phyloP scores from a whole-genome alignment of 768 basidiomycete species.

The Pulveroboletus ravenelii region DNA sequence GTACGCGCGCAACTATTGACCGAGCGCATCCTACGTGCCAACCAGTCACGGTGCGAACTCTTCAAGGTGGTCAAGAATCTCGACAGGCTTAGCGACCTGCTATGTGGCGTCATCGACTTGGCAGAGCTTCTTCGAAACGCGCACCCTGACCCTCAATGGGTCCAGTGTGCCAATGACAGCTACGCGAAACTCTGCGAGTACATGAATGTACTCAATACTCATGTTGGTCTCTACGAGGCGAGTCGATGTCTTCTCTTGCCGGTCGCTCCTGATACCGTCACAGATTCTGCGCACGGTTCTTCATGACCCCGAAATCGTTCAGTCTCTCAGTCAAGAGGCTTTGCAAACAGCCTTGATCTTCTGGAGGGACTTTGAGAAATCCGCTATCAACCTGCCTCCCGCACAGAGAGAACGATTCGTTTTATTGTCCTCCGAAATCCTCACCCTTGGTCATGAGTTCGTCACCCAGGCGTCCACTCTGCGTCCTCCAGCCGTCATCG shows the following conservation, averaged over 20 bases:
- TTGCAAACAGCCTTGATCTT: conserved; percentile 87
- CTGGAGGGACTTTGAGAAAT: conserved; percentile 96
- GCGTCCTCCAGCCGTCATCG: conserved; percentile 63
- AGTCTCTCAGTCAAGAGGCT: conserved; percentile 69
- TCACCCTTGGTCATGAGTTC: conserved; percentile 84
- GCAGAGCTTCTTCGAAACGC: conserved; percentile 91
- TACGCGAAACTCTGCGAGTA: conserved; percentile 93
- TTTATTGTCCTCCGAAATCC: conserved; percentile 82
- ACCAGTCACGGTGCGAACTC: conserved; percentile 69
- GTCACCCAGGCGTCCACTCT: conserved; percentile 60
- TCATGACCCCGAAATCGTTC: conserved; percentile 60
- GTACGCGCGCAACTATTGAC: conserved; percentile 79
- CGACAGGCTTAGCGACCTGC: conserved; percentile 91
- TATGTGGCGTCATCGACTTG: conserved; percentile 95
- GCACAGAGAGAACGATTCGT: conserved; percentile 79
- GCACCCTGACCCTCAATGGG: conserved; percentile 84
- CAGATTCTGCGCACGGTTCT: conserved; percentile 72
- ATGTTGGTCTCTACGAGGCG: conserved; percentile 86
- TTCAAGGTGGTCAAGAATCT: conserved; percentile 90
- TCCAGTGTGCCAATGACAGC: conserved; percentile 75
- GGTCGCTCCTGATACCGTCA: conserved; percentile 16
- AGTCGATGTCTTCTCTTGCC: conserved; percentile 29
- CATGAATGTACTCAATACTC: conserved; percentile 96
- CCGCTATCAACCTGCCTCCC: conserved; percentile 85
- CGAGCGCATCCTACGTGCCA: conserved; percentile 71